These are phyloP conservation scores for Escovopsis weberi DNA, from an alignment of 2,329 filamentous ascomycete genomes.

Conservation along the genomic window DNA sequence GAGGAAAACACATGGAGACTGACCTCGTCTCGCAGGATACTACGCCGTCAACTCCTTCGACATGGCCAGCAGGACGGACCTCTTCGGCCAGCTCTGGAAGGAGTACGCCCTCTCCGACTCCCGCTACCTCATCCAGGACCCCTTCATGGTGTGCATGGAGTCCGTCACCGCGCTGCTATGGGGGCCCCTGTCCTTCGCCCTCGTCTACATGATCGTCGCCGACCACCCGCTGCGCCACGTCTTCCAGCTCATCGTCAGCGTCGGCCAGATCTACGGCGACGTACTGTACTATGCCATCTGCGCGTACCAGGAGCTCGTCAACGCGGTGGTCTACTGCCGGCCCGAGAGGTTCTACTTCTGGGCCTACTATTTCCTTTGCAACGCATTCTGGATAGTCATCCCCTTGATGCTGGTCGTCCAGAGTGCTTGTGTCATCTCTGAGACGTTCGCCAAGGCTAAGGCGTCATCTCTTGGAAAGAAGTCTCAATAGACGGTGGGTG, in stretches of 20 bases:
- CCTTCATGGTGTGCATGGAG: constrained; percentile 43
- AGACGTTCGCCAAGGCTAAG: constrained; percentile 16
- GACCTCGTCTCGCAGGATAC: constrained; percentile 23
- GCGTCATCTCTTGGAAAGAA: constrained; percentile 12
- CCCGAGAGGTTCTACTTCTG: constrained; percentile 39
- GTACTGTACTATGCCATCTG: constrained; percentile 37
- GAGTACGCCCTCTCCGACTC: constrained; percentile 43
- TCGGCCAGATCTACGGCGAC: constrained; percentile 37
- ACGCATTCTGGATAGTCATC: constrained; percentile 39
- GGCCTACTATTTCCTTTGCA: constrained; percentile 37
- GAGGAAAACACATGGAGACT: too few relatives aligned
- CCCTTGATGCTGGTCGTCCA: constrained; percentile 20
- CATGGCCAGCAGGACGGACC: constrained; percentile 24
- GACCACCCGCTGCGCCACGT: constrained; percentile 32
- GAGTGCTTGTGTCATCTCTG: constrained; percentile 13
- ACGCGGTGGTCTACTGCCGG: constrained; percentile 29
- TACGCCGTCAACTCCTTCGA: constrained; percentile 28
- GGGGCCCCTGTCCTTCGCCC: constrained; percentile 37
- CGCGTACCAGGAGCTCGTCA: constrained; percentile 25
- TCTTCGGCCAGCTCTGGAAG: constrained; percentile 43
- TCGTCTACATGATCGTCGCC: constrained; percentile 28
- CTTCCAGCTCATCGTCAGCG: constrained; percentile 30
- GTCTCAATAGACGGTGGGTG: constrained; percentile 5
- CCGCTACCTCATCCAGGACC: constrained; percentile 36
- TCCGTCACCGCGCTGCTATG: constrained; percentile 36